These are phyloP conservation scores for Bruguiera gymnorhiza DNA, from an alignment of 345 rosid genomes.

Conservation along the genomic window DNA sequence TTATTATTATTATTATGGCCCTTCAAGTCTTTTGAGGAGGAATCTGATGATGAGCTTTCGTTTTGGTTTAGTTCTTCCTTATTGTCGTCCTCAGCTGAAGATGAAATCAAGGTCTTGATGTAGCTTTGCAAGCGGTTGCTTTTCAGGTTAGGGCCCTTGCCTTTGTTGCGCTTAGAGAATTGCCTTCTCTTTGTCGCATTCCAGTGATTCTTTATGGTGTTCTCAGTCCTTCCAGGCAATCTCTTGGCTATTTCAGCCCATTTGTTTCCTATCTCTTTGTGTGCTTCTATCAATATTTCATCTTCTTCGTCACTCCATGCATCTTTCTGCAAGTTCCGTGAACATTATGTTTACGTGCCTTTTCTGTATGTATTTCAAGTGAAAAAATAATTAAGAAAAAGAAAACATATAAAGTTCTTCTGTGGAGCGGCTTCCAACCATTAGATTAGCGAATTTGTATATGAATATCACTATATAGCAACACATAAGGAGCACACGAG, in stretches of 20 bases:
- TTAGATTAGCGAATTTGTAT: too few relatives aligned
- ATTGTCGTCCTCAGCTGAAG: background rate
- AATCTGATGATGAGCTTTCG: background rate
- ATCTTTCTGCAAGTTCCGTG: slow-evolving; percentile 47
- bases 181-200: slow-evolving; percentile 31
- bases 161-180: slow-evolving; percentile 33
- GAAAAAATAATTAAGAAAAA: background rate
- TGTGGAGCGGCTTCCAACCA: too few relatives aligned
- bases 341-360: background rate
- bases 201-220: slow-evolving; percentile 40
- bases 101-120: slow-evolving; percentile 29
- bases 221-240: slow-evolving; percentile 60
- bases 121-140: slow-evolving; percentile 32
- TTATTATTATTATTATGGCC: background rate
- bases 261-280: slow-evolving; percentile 53
- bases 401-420: too few relatives aligned
- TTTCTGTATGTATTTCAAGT: background rate
- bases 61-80: background rate
- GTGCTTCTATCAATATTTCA: slow-evolving; percentile 35
- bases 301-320: slow-evolving; percentile 73
- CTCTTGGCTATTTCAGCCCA: slow-evolving; percentile 71
- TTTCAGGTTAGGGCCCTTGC: slow-evolving; percentile 17
- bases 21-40: background rate
- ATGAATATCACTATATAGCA: too few relatives aligned
- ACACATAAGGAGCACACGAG: too few relatives aligned